phyloP scores from a whole-genome alignment of 306 rosid species.

The Coriaria nepalensis region DNA sequence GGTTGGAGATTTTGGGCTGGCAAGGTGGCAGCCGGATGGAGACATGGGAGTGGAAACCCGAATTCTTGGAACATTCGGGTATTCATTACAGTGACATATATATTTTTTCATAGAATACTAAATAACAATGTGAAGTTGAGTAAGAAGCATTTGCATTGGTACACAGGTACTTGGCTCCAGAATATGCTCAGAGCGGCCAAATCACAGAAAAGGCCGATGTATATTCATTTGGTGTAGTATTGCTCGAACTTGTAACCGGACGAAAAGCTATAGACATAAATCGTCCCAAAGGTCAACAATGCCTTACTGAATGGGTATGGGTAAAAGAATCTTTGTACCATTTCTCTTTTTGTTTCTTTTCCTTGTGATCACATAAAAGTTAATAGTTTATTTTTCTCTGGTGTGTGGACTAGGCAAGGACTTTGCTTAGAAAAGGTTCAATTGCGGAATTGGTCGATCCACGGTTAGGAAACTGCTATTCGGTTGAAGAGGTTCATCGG shows the following conservation, averaged over 20 bases:
- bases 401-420: constrained; percentile 51
- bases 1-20: constrained; percentile 99
- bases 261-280: constrained; percentile 74
- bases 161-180: constrained; percentile 90
- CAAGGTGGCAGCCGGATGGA: constrained; percentile 98
- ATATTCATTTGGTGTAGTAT: constrained; percentile 79
- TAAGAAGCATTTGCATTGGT: constrained; percentile 5
- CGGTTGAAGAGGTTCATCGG: constrained; percentile 43
- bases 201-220: constrained; percentile 95
- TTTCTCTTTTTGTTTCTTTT: too few species aligned
- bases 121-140: neutral
- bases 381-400: too few species aligned
- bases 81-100: constrained; percentile 1
- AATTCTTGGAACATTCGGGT: constrained; percentile 94
- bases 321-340: neutral
- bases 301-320: constrained; percentile 90
- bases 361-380: too few species aligned
- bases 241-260: constrained; percentile 86
- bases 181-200: constrained; percentile 95
- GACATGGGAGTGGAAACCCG: constrained; percentile 83
- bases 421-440: constrained; percentile 50
- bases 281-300: constrained; percentile 83
- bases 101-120: neutral
- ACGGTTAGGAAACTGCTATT: constrained; percentile 33
- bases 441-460: constrained; percentile 61